Base-by-base conservation (phyloP, 2,329 filamentous ascomycete genomes). In the Calycina marina region DNA sequence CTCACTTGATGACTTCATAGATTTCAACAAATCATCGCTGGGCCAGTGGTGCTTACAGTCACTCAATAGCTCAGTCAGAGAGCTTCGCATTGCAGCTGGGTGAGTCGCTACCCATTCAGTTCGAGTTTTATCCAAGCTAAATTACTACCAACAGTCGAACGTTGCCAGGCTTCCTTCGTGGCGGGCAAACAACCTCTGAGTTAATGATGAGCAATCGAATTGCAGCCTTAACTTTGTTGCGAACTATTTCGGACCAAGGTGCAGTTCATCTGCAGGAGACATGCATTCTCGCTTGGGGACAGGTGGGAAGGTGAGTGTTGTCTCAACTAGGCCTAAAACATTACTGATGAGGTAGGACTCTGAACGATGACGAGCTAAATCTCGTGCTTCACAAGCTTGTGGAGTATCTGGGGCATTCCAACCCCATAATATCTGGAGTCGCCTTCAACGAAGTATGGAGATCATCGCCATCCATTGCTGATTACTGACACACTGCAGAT, bases 21-120 rank as follows among this genome's bases (percentile, higher is more conserved):
- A 81, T 41, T 58, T 94, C 2, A 69, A 76, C 37, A 61, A 58
- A 1, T 85, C 82, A 6, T 53, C 59, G 1, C 58, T 83, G 25
- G 85, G 82, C 0, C 76, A 86, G 47, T 88, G 82, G 70, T 86
- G 84, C 48, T 59, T 94, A 4, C 72, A 78, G 43, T 83, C 79
- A 1, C 60, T 96, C 24, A 76, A 77, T 41, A 93, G 86, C 54
- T 92, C 86, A 1, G 56, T 84, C 13, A 71, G 88, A 49, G 90
- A 96, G 52, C 60, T 96, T 16, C 75, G 88, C 18, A 70, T 94
- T 45, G 78, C 78, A 22, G 80, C 86, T 36, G 80, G 78, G 62
- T 77, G 33, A 37, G 39, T 26, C 41, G 30, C 30, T 12, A 27
- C 30, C 6, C 25, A 10, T 28, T 15, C 26, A 11, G 37, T 24